Conservation (phyloP, 1,284 basidiomycete genomes). For the Phenoliferia sp. region DNA sequence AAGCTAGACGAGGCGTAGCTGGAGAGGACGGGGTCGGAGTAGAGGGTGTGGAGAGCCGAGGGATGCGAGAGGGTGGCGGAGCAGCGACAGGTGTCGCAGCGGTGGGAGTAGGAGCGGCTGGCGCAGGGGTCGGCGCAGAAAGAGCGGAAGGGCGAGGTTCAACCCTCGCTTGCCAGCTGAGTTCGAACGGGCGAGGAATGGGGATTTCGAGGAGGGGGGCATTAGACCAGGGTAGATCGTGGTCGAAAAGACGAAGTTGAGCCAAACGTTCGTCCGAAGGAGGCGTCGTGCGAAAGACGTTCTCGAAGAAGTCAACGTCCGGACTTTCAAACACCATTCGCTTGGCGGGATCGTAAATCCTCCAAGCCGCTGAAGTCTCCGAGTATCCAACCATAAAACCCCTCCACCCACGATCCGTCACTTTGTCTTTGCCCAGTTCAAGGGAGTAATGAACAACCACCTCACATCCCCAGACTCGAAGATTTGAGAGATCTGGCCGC, state of each 20-base stretch:
- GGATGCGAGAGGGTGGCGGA: too few species aligned
- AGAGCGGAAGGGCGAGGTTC: too few species aligned
- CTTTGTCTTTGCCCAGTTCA: not conserved
- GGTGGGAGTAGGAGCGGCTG: too few species aligned
- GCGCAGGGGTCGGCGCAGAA: too few species aligned
- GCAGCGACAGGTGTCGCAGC: too few species aligned
- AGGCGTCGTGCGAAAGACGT: not conserved
- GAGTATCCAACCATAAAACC: constrained; percentile 6
- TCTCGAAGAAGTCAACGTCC: not conserved
- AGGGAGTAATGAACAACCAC: not conserved
- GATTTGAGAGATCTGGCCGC: not conserved
- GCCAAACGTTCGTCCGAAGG: not conserved
- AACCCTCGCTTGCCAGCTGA: too few species aligned
- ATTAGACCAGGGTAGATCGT: not conserved
- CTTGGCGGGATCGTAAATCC: not conserved
- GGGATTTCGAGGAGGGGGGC: not conserved
- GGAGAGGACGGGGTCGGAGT: too few species aligned
- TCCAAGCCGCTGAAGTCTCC: not conserved
- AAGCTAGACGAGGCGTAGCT: too few species aligned
- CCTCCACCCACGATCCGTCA: not conserved
- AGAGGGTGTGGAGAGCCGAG: too few species aligned
- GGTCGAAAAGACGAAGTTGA: not conserved
- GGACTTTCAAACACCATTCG: not conserved
- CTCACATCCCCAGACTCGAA: constrained; percentile 4
- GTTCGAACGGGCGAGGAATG: too few species aligned